These are phyloP conservation scores for Balansia obtecta DNA, from an alignment of 2,329 filamentous ascomycete species.

Conservation along the genomic window DNA sequence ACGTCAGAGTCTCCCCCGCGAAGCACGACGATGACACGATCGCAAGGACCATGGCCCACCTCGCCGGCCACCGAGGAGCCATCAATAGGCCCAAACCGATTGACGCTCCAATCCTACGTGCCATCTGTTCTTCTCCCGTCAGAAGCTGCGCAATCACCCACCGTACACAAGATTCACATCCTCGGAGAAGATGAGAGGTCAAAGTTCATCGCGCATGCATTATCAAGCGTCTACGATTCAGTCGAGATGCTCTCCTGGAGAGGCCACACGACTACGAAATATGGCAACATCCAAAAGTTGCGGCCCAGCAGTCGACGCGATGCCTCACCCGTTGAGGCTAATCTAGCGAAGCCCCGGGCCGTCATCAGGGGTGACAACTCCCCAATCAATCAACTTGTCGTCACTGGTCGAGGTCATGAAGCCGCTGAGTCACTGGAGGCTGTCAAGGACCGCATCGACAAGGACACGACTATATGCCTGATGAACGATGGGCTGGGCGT, in stretches of 20 bases:
- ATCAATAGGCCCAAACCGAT: background rate
- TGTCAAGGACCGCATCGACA: slow-evolving; percentile 53
- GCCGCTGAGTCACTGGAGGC: slow-evolving; percentile 40
- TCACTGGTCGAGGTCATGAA: slow-evolving; percentile 48
- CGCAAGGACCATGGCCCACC: slow-evolving; percentile 14
- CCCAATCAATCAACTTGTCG: slow-evolving; percentile 58
- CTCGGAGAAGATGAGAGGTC: slow-evolving; percentile 29
- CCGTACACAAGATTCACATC: slow-evolving; percentile 28
- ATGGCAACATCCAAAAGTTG: slow-evolving; percentile 18
- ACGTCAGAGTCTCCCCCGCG: slow-evolving; percentile 12
- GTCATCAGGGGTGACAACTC: slow-evolving; percentile 22
- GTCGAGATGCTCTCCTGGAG: slow-evolving; percentile 23
- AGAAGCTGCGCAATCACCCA: slow-evolving; percentile 18
- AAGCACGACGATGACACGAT: slow-evolving; percentile 9
- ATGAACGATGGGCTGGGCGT: slow-evolving; percentile 75
- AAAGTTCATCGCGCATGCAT: slow-evolving; percentile 27
- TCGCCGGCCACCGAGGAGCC: too few species aligned
- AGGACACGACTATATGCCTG: slow-evolving; percentile 60
- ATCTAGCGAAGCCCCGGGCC: slow-evolving; percentile 9
- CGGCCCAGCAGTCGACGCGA: slow-evolving; percentile 11
- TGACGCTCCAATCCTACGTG: slow-evolving; percentile 17
- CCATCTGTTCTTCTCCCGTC: slow-evolving; percentile 24
- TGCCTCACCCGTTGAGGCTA: slow-evolving; percentile 11
- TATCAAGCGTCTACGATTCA: slow-evolving; percentile 28
- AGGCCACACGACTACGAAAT: slow-evolving; percentile 14